Percentiles rank a stretch among this genome's conserved stretches.
phyloP scores from a whole-genome alignment of 148 eudicot genomes.

The Diospyros kaki region DNA sequence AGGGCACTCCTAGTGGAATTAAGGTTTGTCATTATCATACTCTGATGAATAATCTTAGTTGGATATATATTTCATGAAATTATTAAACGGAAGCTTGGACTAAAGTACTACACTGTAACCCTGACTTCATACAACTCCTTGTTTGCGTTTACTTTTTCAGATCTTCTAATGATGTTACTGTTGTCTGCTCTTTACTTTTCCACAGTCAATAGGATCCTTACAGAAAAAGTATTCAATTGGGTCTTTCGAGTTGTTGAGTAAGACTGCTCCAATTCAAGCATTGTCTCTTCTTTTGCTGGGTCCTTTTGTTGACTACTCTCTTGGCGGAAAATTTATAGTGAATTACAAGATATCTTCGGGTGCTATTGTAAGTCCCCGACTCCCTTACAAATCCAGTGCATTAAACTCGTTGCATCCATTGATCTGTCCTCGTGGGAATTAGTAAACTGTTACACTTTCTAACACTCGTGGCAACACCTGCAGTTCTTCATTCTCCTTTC shows the following conservation, averaged over 20 bases:
- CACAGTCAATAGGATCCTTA: slow-evolving; percentile 78
- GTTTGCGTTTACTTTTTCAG: neutral
- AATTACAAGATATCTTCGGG: slow-evolving; percentile 46
- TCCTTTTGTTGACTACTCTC: slow-evolving; percentile 63
- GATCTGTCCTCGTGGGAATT: neutral
- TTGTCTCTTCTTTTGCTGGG: slow-evolving; percentile 66
- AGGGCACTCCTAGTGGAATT: too few relatives aligned
- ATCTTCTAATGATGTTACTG: too few relatives aligned
- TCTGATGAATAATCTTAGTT: too few relatives aligned
- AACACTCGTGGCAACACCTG: slow-evolving; percentile 10
- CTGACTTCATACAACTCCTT: neutral
- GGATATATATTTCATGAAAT: too few relatives aligned
- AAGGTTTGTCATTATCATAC: too few relatives aligned
- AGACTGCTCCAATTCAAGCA: slow-evolving; percentile 84
- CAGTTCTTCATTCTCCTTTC: slow-evolving; percentile 65
- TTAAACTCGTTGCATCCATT: neutral
- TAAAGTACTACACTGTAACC: neutral
- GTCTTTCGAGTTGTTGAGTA: slow-evolving; percentile 73
- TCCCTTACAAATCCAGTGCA: neutral
- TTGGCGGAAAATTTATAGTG: slow-evolving; percentile 38
- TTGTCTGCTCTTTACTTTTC: slow-evolving; percentile 2
- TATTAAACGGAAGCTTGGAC: too few relatives aligned
- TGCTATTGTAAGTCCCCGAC: slow-evolving; percentile 45
- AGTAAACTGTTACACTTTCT: neutral
- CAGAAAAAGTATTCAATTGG: slow-evolving; percentile 80